Evolutionary conservation across 176 grass and related monocot species (phyloP), one percentile per base, ranked within the genome.

Genomic region (Oryza punctata): DNA sequence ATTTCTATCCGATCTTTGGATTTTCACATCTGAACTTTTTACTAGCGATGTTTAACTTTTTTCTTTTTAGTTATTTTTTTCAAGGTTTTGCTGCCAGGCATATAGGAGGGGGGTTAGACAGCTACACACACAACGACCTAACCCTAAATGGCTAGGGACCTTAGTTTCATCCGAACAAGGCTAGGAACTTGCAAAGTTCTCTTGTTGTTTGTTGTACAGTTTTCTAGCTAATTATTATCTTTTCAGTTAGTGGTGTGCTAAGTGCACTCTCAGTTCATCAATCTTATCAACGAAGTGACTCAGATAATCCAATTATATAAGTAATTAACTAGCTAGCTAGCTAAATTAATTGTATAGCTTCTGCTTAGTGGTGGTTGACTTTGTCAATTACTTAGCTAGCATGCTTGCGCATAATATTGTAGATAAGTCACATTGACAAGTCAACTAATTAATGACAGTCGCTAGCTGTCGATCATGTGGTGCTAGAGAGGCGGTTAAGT

Each of bases 311-410:
- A 33, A 6, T 60, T 60, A 69, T 57, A 69, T 67, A 52, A 19
- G n/a, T 67, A 15, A 18, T 27, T 70, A 75, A 30, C 67, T 72
- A n/a, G n/a, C 4, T 33, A 65, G 15, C 30, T 54, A 50, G 29
- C 47, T 35, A 57, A 19, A 78, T 65, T 29, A 57, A 21, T 6
- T 72, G 9, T 30, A 21, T n/a, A 57, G 52, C 19, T 57, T 18
- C 63, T 67, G 3, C 18, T 66, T 44, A 73, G 81, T 79, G 81
- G 59, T 59, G 81, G 57, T 88, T 88, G 75, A 88, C 81, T 57
- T 73, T 24, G 13, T 72, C 73, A 67, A 15, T 59, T 65, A 45
- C 68, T 73, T 74, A 82, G 19, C 26, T 52, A 65, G 44, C 30
- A 46, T 28, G 43, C 37, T 50, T 83, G 37, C n/a, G 12, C 38